Evolutionary conservation across 163 green algal genomes (phyloP).

Genomic region (Prototheca stagnorum): DNA sequence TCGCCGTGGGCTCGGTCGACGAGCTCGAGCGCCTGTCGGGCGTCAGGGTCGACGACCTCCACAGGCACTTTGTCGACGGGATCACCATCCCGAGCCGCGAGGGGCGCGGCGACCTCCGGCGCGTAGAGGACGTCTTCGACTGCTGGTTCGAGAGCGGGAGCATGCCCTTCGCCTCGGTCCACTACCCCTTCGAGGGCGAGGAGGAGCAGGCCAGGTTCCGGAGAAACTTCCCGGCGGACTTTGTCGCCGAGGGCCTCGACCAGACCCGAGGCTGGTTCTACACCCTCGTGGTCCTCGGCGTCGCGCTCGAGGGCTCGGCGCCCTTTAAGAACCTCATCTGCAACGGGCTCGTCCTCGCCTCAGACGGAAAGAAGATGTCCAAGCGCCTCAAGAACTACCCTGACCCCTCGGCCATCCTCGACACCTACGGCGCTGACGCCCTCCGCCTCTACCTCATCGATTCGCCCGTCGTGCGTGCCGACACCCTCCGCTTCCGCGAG

Average conservation of each 20-base stretch:
- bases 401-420: constrained; percentile 72
- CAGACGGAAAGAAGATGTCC: constrained; percentile 99
- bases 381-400: constrained; percentile 99
- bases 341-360: constrained; percentile 93
- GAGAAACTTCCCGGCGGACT: constrained; percentile 88
- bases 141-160: constrained; percentile 93
- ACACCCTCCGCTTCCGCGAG: constrained; percentile 83
- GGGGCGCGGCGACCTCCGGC: constrained; percentile 48
- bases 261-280: constrained; percentile 99
- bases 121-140: constrained; percentile 96
- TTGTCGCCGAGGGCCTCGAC: constrained; percentile 92
- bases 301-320: constrained; percentile 93
- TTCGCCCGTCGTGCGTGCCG: constrained; percentile 63
- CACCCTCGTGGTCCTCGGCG: constrained; percentile 98
- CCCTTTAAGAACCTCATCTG: constrained; percentile 98
- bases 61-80: constrained; percentile 96
- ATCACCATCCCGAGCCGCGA: constrained; percentile 74
- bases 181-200: constrained; percentile 99
- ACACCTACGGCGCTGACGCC: constrained; percentile 87
- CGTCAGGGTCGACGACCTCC: constrained; percentile 75
- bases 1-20: constrained; percentile 64
- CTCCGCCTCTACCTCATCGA: constrained; percentile 98
- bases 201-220: constrained; percentile 92
- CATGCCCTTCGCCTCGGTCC: constrained; percentile 87
- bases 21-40: constrained; percentile 81